Conservation (phyloP, 192 early-diverging fungal genomes). For the Coemansia sp. region DNA sequence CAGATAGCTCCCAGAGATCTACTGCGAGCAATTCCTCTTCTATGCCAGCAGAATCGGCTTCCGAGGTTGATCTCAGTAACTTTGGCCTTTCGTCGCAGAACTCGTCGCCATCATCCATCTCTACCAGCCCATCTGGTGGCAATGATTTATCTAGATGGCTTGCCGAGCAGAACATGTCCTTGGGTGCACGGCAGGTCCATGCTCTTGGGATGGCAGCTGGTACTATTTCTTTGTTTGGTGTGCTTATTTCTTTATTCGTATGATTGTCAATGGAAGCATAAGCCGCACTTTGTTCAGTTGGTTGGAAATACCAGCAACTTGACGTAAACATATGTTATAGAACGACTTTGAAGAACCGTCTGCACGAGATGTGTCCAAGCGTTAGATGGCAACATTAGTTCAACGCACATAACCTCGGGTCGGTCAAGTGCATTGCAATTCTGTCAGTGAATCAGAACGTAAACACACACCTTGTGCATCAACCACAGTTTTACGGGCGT, state of each 20-base stretch:
- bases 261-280: constrained; percentile 5
- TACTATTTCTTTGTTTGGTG: constrained; percentile 8
- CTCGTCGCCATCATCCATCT: constrained; percentile 4
- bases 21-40: not conserved
- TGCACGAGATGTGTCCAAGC: too few species aligned
- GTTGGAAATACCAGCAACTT: too few species aligned
- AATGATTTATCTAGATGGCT: constrained; percentile 47
- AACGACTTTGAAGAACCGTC: too few species aligned
- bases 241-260: constrained; percentile 9
- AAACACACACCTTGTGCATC: too few species aligned
- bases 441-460: not conserved
- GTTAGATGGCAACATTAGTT: too few species aligned
- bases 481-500: not conserved
- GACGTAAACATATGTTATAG: too few species aligned
- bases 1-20: not conserved
- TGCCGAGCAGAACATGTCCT: constrained; percentile 24
- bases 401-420: too few species aligned
- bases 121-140: not conserved
- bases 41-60: constrained; percentile 6
- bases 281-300: too few species aligned
- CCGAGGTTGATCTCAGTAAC: constrained; percentile 31
- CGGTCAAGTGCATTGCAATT: not conserved
- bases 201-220: not conserved
- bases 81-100: constrained; percentile 31
- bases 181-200: constrained; percentile 6